These are phyloP conservation scores for Paramarasmius palmivorus DNA, from an alignment of 1,284 basidiomycete genomes.

Conservation along the genomic window DNA sequence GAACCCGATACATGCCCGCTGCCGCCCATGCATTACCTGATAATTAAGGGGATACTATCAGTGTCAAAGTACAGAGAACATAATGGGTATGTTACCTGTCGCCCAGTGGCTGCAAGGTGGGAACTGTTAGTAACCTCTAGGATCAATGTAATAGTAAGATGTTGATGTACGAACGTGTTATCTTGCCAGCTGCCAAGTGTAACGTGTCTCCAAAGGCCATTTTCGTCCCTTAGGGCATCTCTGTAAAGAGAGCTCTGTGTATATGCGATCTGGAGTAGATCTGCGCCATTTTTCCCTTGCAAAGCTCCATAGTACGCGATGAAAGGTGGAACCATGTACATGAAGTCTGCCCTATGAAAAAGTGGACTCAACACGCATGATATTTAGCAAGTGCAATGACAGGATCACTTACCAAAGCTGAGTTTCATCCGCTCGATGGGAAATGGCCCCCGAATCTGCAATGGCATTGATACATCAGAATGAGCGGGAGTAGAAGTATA, in stretches of 20 bases:
- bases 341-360: constrained; percentile 50
- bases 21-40: constrained; percentile 60
- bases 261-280: constrained; percentile 61
- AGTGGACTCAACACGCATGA: background rate
- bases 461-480: background rate
- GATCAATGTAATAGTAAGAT: background rate
- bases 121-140: background rate
- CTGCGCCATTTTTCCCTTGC: constrained; percentile 38
- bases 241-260: constrained; percentile 70
- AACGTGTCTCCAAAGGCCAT: constrained; percentile 58
- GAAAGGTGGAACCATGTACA: constrained; percentile 81
- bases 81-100: constrained; percentile 34
- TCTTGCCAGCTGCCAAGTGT: constrained; percentile 45
- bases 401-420: constrained; percentile 47
- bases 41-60: background rate
- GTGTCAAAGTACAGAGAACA: constrained; percentile 4
- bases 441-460: constrained; percentile 57
- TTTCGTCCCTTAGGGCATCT: constrained; percentile 40
- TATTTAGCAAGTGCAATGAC: no score
- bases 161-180: constrained; percentile 27
- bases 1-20: no score
- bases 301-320: constrained; percentile 71
- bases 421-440: constrained; percentile 54
- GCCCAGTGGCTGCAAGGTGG: constrained; percentile 44
- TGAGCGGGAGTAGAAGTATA: background rate